Evolutionary conservation across 805 yeast species (phyloP), one percentile per base, ranked within the genome.

Genomic region (Tetrapisispora nanseiensis): DNA sequence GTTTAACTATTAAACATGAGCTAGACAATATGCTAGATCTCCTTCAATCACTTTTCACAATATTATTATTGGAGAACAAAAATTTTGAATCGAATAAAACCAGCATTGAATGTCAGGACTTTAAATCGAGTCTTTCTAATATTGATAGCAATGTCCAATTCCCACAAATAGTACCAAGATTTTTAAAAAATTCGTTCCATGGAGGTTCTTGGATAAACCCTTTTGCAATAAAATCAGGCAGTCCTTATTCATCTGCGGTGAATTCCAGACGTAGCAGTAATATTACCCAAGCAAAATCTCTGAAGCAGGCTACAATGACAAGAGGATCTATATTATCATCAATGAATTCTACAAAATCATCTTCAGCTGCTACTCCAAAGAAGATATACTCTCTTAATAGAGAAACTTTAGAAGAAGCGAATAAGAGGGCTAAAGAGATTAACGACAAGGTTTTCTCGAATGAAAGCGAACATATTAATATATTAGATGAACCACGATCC

Each of bases 151-250:
- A 19, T 20, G 6, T 39, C 2, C n/a, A 38, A 38, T 45, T 80
- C 28, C 92, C 90, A 0, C 82, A 81, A 55, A 63, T 79, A 2
- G 75, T 78, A 48, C 87, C 92, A 8, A 68, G 92, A 45, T 80
- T 82, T 51, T 61, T 83, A 16, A 68, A 72, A 33, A 77, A 78
- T 23, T 76, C 74, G 42, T 82, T 78, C 56, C 78, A 78, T 50
- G 90, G 87, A 15, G 90, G 89, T n/a, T 78, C 80, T 46, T 82
- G 87, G 81, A 72, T 75, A 37, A 82, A 81, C 51, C 85, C 84
- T 21, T 80, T 80, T 49, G 28, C 38, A 16, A 35, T 35, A 11
- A 35, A 26, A 24, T 24, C 30, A 2, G 6, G 11, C 9, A 18
- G 19, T 15, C 22, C 23, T 8, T 35, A 24, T 24, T 23, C 29